Conservation (phyloP, 768 basidiomycete species). For the Boletus rex-veris region DNA sequence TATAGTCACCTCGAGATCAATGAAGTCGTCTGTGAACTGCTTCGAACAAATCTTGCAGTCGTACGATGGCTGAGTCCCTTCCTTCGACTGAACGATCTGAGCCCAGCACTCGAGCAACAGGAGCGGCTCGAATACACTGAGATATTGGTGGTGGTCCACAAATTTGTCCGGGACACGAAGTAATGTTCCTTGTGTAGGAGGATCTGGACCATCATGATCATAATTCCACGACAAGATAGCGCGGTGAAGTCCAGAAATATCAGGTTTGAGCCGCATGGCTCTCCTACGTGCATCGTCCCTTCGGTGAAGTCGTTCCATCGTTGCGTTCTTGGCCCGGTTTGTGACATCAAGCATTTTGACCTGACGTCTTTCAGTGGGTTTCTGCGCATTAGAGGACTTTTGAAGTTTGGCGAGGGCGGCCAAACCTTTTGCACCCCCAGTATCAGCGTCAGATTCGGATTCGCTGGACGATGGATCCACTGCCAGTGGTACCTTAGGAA, state of each 20-base stretch:
- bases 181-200: slow-evolving; percentile 46
- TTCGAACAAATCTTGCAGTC: slow-evolving; percentile 65
- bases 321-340: slow-evolving; percentile 38
- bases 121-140: slow-evolving; percentile 76
- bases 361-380: slow-evolving; percentile 55
- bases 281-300: slow-evolving; percentile 59
- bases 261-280: slow-evolving; percentile 73
- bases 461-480: slow-evolving; percentile 41
- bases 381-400: slow-evolving; percentile 57
- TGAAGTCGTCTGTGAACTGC: slow-evolving; percentile 74
- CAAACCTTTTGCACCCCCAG: slow-evolving; percentile 41
- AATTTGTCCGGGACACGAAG: slow-evolving; percentile 64
- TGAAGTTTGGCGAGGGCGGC: slow-evolving; percentile 57
- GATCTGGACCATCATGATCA: slow-evolving; percentile 57
- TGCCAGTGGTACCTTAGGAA: slow-evolving; percentile 2
- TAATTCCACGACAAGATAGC: slow-evolving; percentile 86
- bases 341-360: slow-evolving; percentile 61
- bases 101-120: slow-evolving; percentile 89
- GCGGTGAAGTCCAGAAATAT: slow-evolving; percentile 75
- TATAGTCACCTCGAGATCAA: slow-evolving; percentile 73
- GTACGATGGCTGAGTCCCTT: slow-evolving; percentile 52
- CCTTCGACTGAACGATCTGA: slow-evolving; percentile 76
- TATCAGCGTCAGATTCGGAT: slow-evolving; percentile 46
- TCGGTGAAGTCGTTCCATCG: slow-evolving; percentile 49
- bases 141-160: slow-evolving; percentile 61